Evolutionary conservation across 2,329 filamentous ascomycete species (phyloP), one percentile per base, ranked within the genome.

Genomic region (Fusarium buharicum): DNA sequence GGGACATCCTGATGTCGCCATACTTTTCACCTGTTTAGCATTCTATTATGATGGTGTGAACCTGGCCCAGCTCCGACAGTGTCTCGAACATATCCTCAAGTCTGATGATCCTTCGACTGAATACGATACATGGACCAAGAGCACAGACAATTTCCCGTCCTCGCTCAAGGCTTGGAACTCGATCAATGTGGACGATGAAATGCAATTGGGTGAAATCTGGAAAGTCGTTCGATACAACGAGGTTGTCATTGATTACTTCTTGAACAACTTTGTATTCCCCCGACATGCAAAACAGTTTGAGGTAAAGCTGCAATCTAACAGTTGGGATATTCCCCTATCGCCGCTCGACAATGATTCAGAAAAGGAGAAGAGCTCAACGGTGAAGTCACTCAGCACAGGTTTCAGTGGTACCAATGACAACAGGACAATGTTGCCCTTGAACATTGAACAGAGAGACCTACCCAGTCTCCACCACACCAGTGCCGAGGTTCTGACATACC

Each of bases 361-460:
- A 10, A 41, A 38, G 2, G 18, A 38, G 9, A 59, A 43, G 28
- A 34, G n/a, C 12, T 24, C n/a, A 1, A 17, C 18, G 7, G 20
- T 14, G 34, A 70, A 68, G 14, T 22, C 67, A 6, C 38, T 81
- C 5, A 89, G 87, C 0, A 90, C 88, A 0, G 90, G 89, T 0
- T 92, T 93, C 71, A 89, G 86, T 13, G 90, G 90, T 0, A 92
- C 90, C 0, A 91, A 90, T 41, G 89, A 92, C 70, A 86, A 84
- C 17, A 78, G 82, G 30, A 77, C 75, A 0, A 78, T 90, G 50
- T 73, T 91, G 0, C 89, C 89, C 0, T 70, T 88, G 13, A 86
- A 80, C 0, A 85, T 91, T 28, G 71, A 77, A 40, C 88, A 91
- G 43, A 74, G 84, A 1, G 87, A 92, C 56, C 78, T 92, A 0